Evolutionary conservation across 2,329 filamentous ascomycete species (phyloP).

Genomic region (Sclerotinia trifoliorum): DNA sequence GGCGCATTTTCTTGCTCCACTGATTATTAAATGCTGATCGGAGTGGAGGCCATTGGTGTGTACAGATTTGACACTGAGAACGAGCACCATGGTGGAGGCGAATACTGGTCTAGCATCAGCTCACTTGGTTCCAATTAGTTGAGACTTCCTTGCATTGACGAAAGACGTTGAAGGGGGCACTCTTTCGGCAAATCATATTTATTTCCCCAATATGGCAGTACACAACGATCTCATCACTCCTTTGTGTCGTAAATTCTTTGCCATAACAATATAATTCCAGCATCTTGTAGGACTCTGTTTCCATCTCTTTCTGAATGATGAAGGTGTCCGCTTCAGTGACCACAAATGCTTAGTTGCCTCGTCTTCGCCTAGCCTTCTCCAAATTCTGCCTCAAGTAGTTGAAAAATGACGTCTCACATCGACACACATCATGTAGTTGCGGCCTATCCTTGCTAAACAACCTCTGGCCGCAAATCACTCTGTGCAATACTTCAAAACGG

Average conservation of each 20-base stretch:
- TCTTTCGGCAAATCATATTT: background rate
- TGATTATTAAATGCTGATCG: background rate
- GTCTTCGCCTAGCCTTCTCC: no score
- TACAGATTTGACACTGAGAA: background rate
- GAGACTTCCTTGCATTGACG: background rate
- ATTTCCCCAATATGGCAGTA: no score
- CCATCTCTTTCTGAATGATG: background rate
- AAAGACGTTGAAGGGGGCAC: background rate
- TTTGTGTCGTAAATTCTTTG: background rate
- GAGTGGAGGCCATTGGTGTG: background rate
- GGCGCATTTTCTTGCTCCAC: background rate
- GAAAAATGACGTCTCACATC: no score
- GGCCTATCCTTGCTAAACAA: no score
- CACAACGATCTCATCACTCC: background rate
- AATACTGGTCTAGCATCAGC: background rate
- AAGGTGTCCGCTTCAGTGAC: no score
- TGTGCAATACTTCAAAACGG: no score
- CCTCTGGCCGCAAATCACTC: no score
- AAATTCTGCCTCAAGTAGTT: no score
- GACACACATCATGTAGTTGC: no score
- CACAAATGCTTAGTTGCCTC: no score
- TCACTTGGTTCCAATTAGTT: background rate
- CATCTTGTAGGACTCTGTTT: no score
- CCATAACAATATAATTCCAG: background rate
- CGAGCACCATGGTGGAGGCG: no score